Base-by-base conservation (phyloP, 441 rosid genomes). In the Erysimum pusillum region DNA sequence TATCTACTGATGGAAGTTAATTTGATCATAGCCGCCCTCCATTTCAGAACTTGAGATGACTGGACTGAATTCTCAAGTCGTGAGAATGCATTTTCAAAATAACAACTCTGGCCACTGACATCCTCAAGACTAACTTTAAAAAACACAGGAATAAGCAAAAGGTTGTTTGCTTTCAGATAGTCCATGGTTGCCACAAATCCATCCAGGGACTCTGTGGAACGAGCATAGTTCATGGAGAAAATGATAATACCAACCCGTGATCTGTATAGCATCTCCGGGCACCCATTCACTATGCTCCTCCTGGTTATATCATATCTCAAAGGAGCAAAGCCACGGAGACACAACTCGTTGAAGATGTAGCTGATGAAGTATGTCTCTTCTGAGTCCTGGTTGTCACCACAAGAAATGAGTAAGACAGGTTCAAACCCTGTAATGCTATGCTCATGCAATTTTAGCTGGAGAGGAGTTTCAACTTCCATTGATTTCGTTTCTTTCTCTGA, bases 301-400 rank as follows among this genome's bases (percentile, higher is more conserved):
- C 12, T 7, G 3, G n/a, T 7, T 5, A 76, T 14, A 53, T 69
- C 58, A 76, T 34, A 76, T 53, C 20, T 76, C 6, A 36, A 53
- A 69, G 79, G 65, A 32, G 42, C 2, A 15, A 76, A 49, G 20
- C 63, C 32, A 28, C 8, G 64, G 6, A 9, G 3, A 41, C n/a
- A 0, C 2, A 76, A 3, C 58, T 76, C 69, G 10, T 14, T 62
- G 0, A 4, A 34, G 75, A 76, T 32, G 64, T 8, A 60, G 39
- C 63, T 59, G 32, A 52, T 69, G 6, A 76, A 62, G 57, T 52
- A 69, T n/a, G n/a, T 42, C 75, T 68, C 79, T 3, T 68, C 79
- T 0, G 57, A 18, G 2, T 49, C 79, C n/a, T 60, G 57, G 45
- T 67, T 12, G 56, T 68, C n/a, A 14, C 49, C 56, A 62, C 64